Percentiles rank a stretch among this genome's conserved stretches.
These are phyloP conservation scores for Heterobasidion irregulare DNA, from an alignment of 1,284 basidiomycete genomes.

Conservation along the genomic window DNA sequence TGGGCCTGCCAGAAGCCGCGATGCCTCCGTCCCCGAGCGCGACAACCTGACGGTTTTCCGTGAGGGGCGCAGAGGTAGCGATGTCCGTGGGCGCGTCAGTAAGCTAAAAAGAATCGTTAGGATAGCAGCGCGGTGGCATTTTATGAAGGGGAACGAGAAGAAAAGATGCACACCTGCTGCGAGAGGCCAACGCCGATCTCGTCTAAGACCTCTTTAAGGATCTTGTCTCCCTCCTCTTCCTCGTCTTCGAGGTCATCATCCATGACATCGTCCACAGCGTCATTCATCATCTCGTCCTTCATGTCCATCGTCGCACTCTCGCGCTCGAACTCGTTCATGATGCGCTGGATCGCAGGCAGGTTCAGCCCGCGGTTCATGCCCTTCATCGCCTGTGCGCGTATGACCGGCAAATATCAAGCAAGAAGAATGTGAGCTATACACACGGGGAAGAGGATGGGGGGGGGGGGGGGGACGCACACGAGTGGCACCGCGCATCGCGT, in stretches of 20 bases:
- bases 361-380: constrained; percentile 97
- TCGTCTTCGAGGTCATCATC: constrained; percentile 90
- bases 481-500: constrained; percentile 97
- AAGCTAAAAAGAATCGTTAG: constrained; percentile 39
- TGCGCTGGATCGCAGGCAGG: constrained; percentile 88
- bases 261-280: constrained; percentile 98
- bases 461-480: constrained; percentile 46
- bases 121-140: constrained; percentile 4
- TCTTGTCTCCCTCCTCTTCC: constrained; percentile 94
- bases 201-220: constrained; percentile 93
- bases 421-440: constrained; percentile 5
- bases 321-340: constrained; percentile 97
- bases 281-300: constrained; percentile 99
- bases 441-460: neutral
- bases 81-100: constrained; percentile 76
- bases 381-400: constrained; percentile 77
- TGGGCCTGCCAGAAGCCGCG: constrained; percentile 21
- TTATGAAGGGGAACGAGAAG: constrained; percentile 34
- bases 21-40: constrained; percentile 65
- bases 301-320: constrained; percentile 99
- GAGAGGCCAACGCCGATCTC: constrained; percentile 93
- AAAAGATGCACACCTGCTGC: constrained; percentile 54
- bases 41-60: constrained; percentile 66
- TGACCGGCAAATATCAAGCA: neutral
- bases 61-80: constrained; percentile 52